Conservation (phyloP, 78 protist genomes). For the Dictyostelium brefeldianum region DNA sequence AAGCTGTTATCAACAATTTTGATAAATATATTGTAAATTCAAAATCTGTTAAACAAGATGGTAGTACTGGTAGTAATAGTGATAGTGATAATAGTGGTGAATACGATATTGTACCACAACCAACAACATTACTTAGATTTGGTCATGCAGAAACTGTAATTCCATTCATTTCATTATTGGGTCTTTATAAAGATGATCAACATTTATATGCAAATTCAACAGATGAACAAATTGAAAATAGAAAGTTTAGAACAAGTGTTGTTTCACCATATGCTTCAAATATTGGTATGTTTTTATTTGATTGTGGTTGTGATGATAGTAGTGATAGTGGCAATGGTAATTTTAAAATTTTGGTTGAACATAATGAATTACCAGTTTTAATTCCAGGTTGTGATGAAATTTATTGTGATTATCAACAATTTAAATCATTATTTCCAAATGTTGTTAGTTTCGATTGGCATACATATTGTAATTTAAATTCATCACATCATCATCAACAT, state of each 20-base stretch:
- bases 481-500: neutral
- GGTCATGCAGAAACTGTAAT: slow-evolving; percentile 74
- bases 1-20: slow-evolving; percentile 13
- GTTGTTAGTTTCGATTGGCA: slow-evolving; percentile 25
- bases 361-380: slow-evolving; percentile 39
- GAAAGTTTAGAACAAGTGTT: slow-evolving; percentile 40
- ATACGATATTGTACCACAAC: neutral
- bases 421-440: neutral
- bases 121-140: slow-evolving; percentile 26
- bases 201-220: slow-evolving; percentile 26
- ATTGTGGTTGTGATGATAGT: slow-evolving; percentile 30
- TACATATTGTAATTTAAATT: slow-evolving; percentile 16
- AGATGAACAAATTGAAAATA: slow-evolving; percentile 30
- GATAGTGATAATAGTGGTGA: neutral
- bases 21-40: neutral
- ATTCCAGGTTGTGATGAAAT: slow-evolving; percentile 74
- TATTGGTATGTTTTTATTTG: slow-evolving; percentile 44
- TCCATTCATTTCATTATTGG: slow-evolving; percentile 46
- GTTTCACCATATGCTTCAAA: slow-evolving; percentile 62
- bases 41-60: neutral
- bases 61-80: no score
- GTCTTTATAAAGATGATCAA: slow-evolving; percentile 33
- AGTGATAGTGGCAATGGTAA: neutral
- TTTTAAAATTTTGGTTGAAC: slow-evolving; percentile 48
- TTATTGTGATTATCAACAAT: slow-evolving; percentile 44